These are phyloP conservation scores for Gypsophila paniculata DNA, from an alignment of 179 eudicot genomes.

Conservation along the genomic window DNA sequence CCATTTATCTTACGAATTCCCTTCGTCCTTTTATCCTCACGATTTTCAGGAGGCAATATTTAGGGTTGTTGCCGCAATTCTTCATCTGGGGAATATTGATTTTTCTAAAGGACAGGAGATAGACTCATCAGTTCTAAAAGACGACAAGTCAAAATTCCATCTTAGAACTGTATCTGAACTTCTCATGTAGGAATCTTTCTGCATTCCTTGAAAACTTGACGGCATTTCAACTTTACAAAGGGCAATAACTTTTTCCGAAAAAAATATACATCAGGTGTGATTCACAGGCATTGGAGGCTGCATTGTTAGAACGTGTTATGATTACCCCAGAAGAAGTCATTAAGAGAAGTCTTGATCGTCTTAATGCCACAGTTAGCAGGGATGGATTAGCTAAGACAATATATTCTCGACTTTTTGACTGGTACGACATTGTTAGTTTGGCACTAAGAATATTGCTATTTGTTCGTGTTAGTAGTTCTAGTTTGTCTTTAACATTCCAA, in stretches of 20 bases:
- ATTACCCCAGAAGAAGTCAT: slow-evolving; percentile 95
- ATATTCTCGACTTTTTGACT: slow-evolving; percentile 80
- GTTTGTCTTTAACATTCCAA: background rate
- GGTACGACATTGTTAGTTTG: slow-evolving; percentile 37
- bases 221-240: slow-evolving; percentile 1
- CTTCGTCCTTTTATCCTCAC: slow-evolving; percentile 5
- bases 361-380: slow-evolving; percentile 75
- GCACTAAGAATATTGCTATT: slow-evolving; percentile 13
- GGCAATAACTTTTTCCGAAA: slow-evolving; percentile 15
- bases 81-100: slow-evolving; percentile 89
- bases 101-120: slow-evolving; percentile 83
- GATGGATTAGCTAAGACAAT: slow-evolving; percentile 90
- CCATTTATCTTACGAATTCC: background rate
- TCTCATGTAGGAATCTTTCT: slow-evolving; percentile 57
- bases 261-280: slow-evolving; percentile 61
- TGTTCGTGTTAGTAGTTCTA: background rate
- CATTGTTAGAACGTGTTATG: slow-evolving; percentile 85
- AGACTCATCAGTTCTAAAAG: slow-evolving; percentile 84
- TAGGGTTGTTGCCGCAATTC: slow-evolving; percentile 94
- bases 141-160: slow-evolving; percentile 83
- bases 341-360: slow-evolving; percentile 83
- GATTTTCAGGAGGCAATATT: slow-evolving; percentile 87
- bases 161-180: slow-evolving; percentile 83
- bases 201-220: slow-evolving; percentile 10
- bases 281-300: slow-evolving; percentile 75